A percentile compares a stretch with the other conserved stretches of the same genome.
Evolutionary conservation across 1,284 basidiomycete genomes (phyloP).

Genomic region (Athelia psychrophila): DNA sequence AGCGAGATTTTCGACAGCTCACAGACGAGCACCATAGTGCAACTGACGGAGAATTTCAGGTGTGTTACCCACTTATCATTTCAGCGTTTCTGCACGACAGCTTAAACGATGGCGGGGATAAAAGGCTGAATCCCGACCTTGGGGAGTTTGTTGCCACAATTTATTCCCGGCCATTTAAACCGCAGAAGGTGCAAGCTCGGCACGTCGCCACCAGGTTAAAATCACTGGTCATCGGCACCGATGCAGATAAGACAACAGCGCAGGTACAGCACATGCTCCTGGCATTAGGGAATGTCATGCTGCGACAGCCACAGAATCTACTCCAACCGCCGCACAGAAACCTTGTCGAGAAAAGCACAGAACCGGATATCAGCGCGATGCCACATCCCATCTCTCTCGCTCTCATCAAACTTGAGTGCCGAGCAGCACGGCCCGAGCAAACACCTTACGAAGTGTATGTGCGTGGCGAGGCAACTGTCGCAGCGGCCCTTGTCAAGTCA

Average conservation of each 20-base stretch:
- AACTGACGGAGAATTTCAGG: constrained; percentile 48
- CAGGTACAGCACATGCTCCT: constrained; percentile 30
- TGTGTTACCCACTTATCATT: constrained; percentile 7
- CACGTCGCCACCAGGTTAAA: constrained; percentile 34
- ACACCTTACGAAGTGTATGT: constrained; percentile 43
- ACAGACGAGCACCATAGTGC: constrained; percentile 34
- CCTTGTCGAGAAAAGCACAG: background rate
- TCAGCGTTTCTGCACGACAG: background rate
- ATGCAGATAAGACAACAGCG: constrained; percentile 18
- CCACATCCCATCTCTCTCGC: constrained; percentile 38
- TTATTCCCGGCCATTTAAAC: constrained; percentile 41
- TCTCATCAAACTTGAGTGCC: constrained; percentile 33
- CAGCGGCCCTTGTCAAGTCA: constrained; percentile 37
- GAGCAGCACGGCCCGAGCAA: constrained; percentile 24
- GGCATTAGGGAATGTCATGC: constrained; percentile 37
- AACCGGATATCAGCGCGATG: constrained; percentile 4
- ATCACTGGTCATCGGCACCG: constrained; percentile 18
- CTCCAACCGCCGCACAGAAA: constrained; percentile 25
- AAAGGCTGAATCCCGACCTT: constrained; percentile 45
- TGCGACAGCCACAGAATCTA: constrained; percentile 29
- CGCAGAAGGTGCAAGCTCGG: constrained; percentile 41
- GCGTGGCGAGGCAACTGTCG: constrained; percentile 41
- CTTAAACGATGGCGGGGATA: background rate
- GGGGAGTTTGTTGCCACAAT: constrained; percentile 49
- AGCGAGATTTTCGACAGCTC: background rate